These are phyloP conservation scores for Arctium minus DNA, from an alignment of 129 eudicot species.

Conservation along the genomic window DNA sequence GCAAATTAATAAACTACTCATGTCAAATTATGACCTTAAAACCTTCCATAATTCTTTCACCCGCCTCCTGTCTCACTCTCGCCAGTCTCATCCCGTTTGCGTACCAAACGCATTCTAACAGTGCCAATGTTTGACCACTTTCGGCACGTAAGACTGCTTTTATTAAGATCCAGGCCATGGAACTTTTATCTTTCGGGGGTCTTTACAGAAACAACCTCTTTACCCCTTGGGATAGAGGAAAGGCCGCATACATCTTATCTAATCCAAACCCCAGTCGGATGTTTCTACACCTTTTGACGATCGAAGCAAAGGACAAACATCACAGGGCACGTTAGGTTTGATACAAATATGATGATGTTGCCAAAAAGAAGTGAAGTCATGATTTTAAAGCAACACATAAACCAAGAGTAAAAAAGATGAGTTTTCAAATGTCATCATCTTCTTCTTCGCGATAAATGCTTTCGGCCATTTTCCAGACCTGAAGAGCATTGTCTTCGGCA, in stretches of 20 bases:
- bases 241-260: neutral
- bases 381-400: neutral
- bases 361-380: neutral
- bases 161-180: neutral
- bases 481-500: constrained; percentile 80
- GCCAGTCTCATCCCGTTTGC: neutral
- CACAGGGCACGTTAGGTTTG: neutral
- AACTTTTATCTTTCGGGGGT: neutral
- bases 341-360: constrained; percentile 1
- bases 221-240: neutral
- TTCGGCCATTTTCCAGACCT: constrained; percentile 90
- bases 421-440: constrained; percentile 44
- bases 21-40: neutral
- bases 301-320: neutral
- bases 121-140: neutral
- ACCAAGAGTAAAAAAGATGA: neutral
- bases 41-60: neutral
- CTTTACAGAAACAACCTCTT: neutral
- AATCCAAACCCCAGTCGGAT: neutral
- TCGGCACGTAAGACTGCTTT: too few relatives aligned
- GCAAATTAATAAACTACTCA: neutral
- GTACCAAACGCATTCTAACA: neutral
- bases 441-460: constrained; percentile 79
- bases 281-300: neutral
- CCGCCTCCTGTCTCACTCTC: neutral